Conservation (phyloP, 768 basidiomycete genomes). For the Agaricus bisporus region DNA sequence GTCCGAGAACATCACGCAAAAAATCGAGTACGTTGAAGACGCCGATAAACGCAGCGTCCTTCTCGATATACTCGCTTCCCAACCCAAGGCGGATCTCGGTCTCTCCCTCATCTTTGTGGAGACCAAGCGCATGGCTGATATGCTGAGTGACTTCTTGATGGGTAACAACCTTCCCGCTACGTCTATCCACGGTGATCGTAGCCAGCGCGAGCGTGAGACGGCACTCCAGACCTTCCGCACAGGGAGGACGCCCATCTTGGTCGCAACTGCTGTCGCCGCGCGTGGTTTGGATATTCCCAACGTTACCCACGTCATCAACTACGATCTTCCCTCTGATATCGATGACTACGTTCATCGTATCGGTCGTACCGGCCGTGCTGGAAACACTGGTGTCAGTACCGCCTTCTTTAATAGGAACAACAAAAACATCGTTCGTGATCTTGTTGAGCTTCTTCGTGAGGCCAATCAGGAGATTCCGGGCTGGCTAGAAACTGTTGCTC, state of each 20-base stretch:
- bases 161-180: slow-evolving; percentile 80
- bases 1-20: slow-evolving; percentile 99
- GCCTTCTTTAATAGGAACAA: slow-evolving; percentile 96
- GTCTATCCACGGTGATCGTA: slow-evolving; percentile 96
- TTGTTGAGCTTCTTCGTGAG: slow-evolving; percentile 90
- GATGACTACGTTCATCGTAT: slow-evolving; percentile 99
- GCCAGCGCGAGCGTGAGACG: slow-evolving; percentile 95
- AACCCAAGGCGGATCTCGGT: slow-evolving; percentile 55
- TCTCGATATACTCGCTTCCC: slow-evolving; percentile 86
- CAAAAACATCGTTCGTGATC: slow-evolving; percentile 85
- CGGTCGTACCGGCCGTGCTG: slow-evolving; percentile 97
- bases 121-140: slow-evolving; percentile 99
- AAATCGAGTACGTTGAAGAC: slow-evolving; percentile 98
- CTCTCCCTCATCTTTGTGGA: slow-evolving; percentile 97
- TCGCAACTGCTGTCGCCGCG: slow-evolving; percentile 97
- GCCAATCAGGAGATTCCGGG: slow-evolving; percentile 92
- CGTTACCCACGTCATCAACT: slow-evolving; percentile 98
- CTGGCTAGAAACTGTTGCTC: slow-evolving; percentile 86
- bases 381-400: slow-evolving; percentile 92
- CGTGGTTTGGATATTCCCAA: slow-evolving; percentile 99
- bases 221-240: slow-evolving; percentile 94
- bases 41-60: slow-evolving; percentile 94
- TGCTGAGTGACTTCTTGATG: slow-evolving; percentile 94
- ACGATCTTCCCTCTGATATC: slow-evolving; percentile 95
- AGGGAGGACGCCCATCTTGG: slow-evolving; percentile 92